Evolutionary conservation across 148 eudicot genomes (phyloP), one percentile per base, ranked within the genome.

Genomic region (Spergularia bocconei): DNA sequence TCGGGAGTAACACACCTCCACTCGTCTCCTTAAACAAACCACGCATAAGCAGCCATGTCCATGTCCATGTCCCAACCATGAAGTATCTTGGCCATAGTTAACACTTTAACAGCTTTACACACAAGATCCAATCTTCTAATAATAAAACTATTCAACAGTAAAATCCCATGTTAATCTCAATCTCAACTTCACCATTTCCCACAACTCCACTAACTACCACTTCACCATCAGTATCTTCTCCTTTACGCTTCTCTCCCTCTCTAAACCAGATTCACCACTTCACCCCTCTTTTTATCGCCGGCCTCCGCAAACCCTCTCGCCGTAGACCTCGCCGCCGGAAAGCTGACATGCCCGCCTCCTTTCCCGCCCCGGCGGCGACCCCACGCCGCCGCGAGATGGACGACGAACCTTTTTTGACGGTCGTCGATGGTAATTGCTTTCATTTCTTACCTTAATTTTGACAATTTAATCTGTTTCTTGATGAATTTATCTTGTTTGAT

Each of bases 321-420:
- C 70, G 87, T 47, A 79, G 19, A 52, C 13, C 33, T 63, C 79
- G 80, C 65, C 80, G 67, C 52, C 82, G 56, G 20, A 57, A 2
- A 51, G 20, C 63, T 70, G 85, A 78, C 72, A 90, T 90, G 95
- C 86, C 97, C 20, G 83, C 85, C 78, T 39, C 86, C 71, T 61
- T 79, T 72, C 77, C 85, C 54, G 67, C 82, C 44, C 81, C 88
- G 61, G 67, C 79, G 63, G 62, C 81, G 60, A 36, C 87, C 64
- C 72, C 88, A 11, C 65, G 58, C 75, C 87, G 79, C 25, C 86
- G 87, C 3, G 89, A 85, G 44, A 71, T 67, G 11, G 88, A 84
- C 0, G 79, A 79, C 48, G 86, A 88, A 13, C 82, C 85, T 2
- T 77, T 88, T 23, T 50, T 85, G 50, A 79, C 78, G 75, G 79